phyloP scores from a whole-genome alignment of 169 alveolate genomes.

The Plasmodium cynomolgi region DNA sequence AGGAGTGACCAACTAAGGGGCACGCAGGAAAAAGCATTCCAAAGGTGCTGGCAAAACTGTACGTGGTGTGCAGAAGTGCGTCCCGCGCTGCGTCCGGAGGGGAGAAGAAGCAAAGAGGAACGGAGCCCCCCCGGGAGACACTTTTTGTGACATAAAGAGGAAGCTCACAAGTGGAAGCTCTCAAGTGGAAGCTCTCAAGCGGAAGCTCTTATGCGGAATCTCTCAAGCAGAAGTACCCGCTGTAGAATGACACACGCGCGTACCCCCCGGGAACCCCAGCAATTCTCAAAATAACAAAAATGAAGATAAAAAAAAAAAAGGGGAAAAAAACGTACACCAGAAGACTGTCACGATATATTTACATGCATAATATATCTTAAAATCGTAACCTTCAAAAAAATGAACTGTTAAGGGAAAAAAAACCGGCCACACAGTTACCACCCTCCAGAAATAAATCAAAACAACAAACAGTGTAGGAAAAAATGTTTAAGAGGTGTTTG shows the following conservation, averaged over 20 bases:
- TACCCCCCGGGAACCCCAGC: not conserved
- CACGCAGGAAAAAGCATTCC: not conserved
- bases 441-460: not conserved
- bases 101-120: not conserved
- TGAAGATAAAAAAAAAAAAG: not conserved
- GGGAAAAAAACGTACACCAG: not conserved
- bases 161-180: not conserved
- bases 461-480: not conserved
- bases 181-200: not conserved
- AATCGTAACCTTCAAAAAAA: not conserved
- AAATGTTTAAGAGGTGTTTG: constrained; percentile 52
- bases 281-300: not conserved
- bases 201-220: too few relatives aligned
- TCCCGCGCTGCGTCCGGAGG: not conserved
- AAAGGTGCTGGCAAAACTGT: not conserved
- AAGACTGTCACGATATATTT: not conserved
- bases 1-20: not conserved
- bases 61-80: not conserved
- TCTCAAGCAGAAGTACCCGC: not conserved
- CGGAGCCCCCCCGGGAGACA: not conserved
- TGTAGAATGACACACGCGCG: not conserved
- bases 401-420: not conserved
- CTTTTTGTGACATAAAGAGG: not conserved
- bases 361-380: not conserved
- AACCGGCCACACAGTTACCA: not conserved